Conservation (phyloP, 2,329 filamentous ascomycete genomes). For the Aspergillus fumigatiaffinis region DNA sequence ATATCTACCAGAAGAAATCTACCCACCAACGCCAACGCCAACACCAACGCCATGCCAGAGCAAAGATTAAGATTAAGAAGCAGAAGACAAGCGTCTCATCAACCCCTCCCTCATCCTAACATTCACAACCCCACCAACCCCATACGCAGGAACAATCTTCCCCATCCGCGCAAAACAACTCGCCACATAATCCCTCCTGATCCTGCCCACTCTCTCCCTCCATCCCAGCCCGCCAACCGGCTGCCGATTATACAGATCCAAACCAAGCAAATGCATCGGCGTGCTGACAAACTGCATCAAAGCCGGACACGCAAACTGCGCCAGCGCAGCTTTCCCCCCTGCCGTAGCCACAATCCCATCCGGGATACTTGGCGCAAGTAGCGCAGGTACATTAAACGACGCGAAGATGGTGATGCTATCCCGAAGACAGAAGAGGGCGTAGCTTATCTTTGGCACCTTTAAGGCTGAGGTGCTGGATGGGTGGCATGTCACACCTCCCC, state of each 20-base stretch:
- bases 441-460: slow-evolving; percentile 64
- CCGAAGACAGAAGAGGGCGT: slow-evolving; percentile 72
- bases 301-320: slow-evolving; percentile 78
- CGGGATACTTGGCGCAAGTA: slow-evolving; percentile 68
- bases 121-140: slow-evolving; percentile 83
- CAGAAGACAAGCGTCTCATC: slow-evolving; percentile 59
- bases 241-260: slow-evolving; percentile 79
- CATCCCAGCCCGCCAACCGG: slow-evolving; percentile 43
- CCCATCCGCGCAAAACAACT: slow-evolving; percentile 73
- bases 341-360: slow-evolving; percentile 46
- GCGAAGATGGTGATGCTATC: slow-evolving; percentile 90
- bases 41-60: neutral
- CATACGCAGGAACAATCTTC: slow-evolving; percentile 84
- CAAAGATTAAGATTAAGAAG: slow-evolving; percentile 29
- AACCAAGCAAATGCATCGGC: slow-evolving; percentile 75
- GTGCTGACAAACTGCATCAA: slow-evolving; percentile 75
- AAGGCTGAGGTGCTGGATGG: slow-evolving; percentile 22
- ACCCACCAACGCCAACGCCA: neutral
- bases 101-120: slow-evolving; percentile 62
- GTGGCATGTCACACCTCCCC: slow-evolving; percentile 12
- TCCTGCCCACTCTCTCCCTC: slow-evolving; percentile 60
- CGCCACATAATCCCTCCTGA: slow-evolving; percentile 71
- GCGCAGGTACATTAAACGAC: slow-evolving; percentile 80
- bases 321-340: slow-evolving; percentile 54
- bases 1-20: too few species aligned